Conservation (phyloP, 257 asterid species). For the Parsonsia alboflavescens region DNA sequence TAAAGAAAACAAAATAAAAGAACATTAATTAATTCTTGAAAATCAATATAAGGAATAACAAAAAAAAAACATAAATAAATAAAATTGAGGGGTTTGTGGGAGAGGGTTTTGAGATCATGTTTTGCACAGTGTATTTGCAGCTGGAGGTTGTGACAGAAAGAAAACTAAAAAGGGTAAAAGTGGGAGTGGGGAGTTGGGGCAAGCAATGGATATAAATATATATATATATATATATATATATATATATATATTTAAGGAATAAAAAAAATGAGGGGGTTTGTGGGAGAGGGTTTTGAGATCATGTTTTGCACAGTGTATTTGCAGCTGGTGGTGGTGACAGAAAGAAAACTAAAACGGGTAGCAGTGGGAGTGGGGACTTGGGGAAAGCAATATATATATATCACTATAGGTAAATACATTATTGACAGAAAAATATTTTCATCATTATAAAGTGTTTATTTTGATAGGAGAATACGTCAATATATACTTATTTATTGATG, state of each 20-base stretch:
- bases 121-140: background rate
- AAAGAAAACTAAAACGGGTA: background rate
- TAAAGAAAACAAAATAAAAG: background rate
- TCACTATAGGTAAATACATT: too few relatives aligned
- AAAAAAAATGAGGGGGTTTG: background rate
- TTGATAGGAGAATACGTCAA: too few relatives aligned
- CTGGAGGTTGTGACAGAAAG: background rate
- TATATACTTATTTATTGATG: too few relatives aligned
- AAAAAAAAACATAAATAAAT: too few relatives aligned
- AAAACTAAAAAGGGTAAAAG: background rate
- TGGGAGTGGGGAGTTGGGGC: slow-evolving; percentile 9
- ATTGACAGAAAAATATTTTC: too few relatives aligned
- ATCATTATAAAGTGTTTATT: too few relatives aligned
- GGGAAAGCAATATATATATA: background rate
- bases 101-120: background rate
- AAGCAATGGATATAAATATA: background rate
- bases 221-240: too few relatives aligned
- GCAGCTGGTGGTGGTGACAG: background rate
- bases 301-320: slow-evolving; percentile 3
- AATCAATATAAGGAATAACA: background rate
- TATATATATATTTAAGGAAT: background rate
- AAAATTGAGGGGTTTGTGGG: background rate
- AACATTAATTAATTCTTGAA: too few relatives aligned
- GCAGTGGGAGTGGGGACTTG: slow-evolving; percentile 8
- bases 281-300: background rate